These are phyloP conservation scores for Trifolium fragiferum DNA, from an alignment of 306 rosid genomes.

Conservation along the genomic window DNA sequence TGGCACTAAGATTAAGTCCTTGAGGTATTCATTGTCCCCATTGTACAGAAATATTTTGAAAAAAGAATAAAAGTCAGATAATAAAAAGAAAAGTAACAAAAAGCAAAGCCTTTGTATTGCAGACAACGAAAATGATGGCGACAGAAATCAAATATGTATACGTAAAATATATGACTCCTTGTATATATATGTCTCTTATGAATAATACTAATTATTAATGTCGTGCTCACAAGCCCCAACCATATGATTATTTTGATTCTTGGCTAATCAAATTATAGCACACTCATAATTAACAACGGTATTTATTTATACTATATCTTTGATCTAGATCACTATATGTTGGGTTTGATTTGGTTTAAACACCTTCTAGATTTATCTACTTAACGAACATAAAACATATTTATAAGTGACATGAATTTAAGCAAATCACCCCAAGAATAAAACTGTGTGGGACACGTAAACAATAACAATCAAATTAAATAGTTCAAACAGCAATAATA, in stretches of 20 bases:
- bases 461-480: no score
- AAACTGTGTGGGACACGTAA: no score
- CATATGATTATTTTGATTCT: conserved; percentile 39
- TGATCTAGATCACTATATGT: background rate
- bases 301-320: no score
- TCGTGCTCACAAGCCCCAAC: conserved; percentile 57
- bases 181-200: conserved; percentile 28
- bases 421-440: no score
- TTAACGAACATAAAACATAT: no score
- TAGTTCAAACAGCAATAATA: no score
- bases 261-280: conserved; percentile 10
- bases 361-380: background rate
- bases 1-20: conserved; percentile 59
- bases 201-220: conserved; percentile 39
- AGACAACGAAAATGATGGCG: conserved; percentile 38
- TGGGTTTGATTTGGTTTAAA: background rate
- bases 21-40: conserved; percentile 59
- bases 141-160: conserved; percentile 29
- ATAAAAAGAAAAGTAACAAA: conserved; percentile 49
- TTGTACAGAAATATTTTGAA: conserved; percentile 37
- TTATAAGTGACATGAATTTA: no score
- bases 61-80: conserved; percentile 40
- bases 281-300: conserved; percentile 7
- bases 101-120: conserved; percentile 28
- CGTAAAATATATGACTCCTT: background rate